Evolutionary conservation across 1,284 basidiomycete genomes (phyloP).

Genomic region (Pseudozyma tsukubaensis): DNA sequence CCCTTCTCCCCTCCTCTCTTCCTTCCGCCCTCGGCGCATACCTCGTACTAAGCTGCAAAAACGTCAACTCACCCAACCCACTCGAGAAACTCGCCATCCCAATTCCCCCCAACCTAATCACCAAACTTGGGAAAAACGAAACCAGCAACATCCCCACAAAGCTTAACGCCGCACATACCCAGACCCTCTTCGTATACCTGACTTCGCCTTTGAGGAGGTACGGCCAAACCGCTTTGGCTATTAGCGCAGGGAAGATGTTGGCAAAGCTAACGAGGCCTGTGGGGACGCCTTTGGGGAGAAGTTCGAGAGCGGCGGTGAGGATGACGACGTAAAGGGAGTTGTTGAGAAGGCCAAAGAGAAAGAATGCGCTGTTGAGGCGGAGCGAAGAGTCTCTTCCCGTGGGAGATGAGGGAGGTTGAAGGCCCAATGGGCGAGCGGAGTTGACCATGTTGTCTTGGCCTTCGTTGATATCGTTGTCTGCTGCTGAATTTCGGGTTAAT

Average conservation of each 20-base stretch:
- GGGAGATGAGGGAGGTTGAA: neutral
- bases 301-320: slow-evolving; percentile 91
- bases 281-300: slow-evolving; percentile 77
- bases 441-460: neutral
- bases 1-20: neutral
- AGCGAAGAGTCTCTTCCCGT: slow-evolving; percentile 18
- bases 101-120: slow-evolving; percentile 84
- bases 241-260: slow-evolving; percentile 70
- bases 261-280: slow-evolving; percentile 86
- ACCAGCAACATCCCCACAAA: slow-evolving; percentile 73
- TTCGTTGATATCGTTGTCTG: neutral
- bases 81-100: slow-evolving; percentile 88
- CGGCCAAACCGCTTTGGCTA: slow-evolving; percentile 91
- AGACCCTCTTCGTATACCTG: slow-evolving; percentile 52
- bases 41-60: slow-evolving; percentile 89
- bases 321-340: slow-evolving; percentile 84
- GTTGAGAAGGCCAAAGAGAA: slow-evolving; percentile 69
- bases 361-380: slow-evolving; percentile 60
- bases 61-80: slow-evolving; percentile 94
- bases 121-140: slow-evolving; percentile 78
- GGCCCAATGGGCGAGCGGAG: neutral
- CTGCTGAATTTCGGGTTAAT: neutral
- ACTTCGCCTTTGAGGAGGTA: slow-evolving; percentile 72
- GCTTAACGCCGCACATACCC: slow-evolving; percentile 69
- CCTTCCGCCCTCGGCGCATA: slow-evolving; percentile 37